Evolutionary conservation across 352 stramenopile genomes (phyloP).

Genomic region (Globisporangium radiosum): DNA sequence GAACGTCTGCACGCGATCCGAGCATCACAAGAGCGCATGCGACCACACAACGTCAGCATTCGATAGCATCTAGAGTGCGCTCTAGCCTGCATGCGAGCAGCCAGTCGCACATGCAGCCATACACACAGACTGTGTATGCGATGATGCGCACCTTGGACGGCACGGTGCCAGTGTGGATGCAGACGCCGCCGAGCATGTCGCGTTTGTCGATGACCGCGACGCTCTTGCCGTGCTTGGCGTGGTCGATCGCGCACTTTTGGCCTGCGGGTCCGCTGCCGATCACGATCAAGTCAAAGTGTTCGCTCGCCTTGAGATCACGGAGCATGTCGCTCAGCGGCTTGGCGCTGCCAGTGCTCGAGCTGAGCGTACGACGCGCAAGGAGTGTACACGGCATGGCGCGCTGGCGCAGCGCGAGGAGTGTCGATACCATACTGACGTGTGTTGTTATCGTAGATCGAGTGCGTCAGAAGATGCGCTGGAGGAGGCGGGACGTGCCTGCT

Average conservation of each 20-base stretch:
- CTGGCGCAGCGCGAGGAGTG: constrained; percentile 9
- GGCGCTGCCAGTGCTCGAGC: neutral
- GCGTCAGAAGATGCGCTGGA: too few species aligned
- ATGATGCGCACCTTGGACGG: constrained; percentile 56
- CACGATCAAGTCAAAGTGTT: constrained; percentile 88
- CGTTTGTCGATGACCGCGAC: constrained; percentile 87
- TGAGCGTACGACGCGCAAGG: neutral
- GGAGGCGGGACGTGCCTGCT: too few species aligned
- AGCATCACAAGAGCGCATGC: neutral
- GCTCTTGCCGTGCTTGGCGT: constrained; percentile 77
- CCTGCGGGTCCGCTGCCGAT: constrained; percentile 84
- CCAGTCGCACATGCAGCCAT: constrained; percentile 1
- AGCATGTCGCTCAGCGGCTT: constrained; percentile 56
- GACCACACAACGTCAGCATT: neutral
- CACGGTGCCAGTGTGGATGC: constrained; percentile 86
- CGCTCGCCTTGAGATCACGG: constrained; percentile 73
- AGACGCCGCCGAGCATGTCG: constrained; percentile 85
- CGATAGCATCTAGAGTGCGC: too few species aligned
- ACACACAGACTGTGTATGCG: neutral
- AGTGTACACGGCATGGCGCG: neutral
- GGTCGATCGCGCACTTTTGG: constrained; percentile 89
- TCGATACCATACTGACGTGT: neutral
- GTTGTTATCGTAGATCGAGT: too few species aligned
- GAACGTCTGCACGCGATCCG: constrained; percentile 61
- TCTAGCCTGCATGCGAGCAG: neutral